phyloP scores from a whole-genome alignment of 2,329 filamentous ascomycete species.

The Endoconidiophora polonica region DNA sequence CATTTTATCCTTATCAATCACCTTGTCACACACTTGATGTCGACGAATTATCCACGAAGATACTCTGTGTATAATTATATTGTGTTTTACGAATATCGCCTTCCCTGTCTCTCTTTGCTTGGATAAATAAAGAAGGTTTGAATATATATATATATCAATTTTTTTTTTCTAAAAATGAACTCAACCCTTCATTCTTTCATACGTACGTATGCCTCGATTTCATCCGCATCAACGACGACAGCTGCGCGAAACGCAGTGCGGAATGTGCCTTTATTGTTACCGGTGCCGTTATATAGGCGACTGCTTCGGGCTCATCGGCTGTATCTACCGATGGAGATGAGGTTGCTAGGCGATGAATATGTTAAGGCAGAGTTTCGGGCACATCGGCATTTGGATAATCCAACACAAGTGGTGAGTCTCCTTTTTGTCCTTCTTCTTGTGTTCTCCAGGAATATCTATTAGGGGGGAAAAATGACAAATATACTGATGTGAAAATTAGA shows the following conservation, averaged over 20 bases:
- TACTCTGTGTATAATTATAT: no score
- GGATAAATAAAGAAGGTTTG: no score
- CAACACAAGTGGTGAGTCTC: slow-evolving; percentile 62
- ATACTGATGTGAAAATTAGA: slow-evolving; percentile 32
- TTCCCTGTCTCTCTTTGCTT: no score
- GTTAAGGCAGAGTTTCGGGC: slow-evolving; percentile 83
- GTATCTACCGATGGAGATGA: slow-evolving; percentile 54
- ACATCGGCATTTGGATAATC: slow-evolving; percentile 73
- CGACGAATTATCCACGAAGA: no score
- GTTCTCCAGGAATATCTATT: neutral
- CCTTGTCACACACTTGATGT: no score
- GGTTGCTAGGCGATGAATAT: slow-evolving; percentile 79
- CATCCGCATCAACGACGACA: no score
- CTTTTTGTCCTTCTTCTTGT: neutral
- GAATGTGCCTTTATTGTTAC: slow-evolving; percentile 47
- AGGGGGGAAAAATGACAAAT: neutral
- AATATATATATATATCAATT: no score
- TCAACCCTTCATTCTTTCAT: no score
- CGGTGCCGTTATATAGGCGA: slow-evolving; percentile 76
- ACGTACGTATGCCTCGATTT: no score
- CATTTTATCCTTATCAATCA: no score
- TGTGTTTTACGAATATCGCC: no score
- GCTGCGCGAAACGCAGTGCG: neutral
- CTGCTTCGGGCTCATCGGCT: slow-evolving; percentile 75
- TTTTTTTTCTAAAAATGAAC: no score